Percentiles rank a stretch among this genome's conserved stretches.
Conservation (phyloP, 1,284 basidiomycete species). For the Fomitopsis palustris region DNA sequence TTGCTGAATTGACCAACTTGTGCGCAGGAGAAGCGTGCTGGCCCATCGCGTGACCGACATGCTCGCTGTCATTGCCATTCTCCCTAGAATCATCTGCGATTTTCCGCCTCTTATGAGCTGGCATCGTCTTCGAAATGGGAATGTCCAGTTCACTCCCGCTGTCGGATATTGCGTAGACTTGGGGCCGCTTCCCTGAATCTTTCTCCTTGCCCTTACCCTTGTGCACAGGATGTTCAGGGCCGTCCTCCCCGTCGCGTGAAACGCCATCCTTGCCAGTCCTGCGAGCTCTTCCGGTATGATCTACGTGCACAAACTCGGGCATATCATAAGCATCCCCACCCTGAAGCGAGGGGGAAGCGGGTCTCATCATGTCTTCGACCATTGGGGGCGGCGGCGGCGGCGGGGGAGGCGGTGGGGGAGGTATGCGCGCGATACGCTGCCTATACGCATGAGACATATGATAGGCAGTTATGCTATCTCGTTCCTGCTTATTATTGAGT, state of each 20-base stretch:
- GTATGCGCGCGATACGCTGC: constrained; percentile 59
- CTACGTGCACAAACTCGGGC: constrained; percentile 17
- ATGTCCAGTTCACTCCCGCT: constrained; percentile 49
- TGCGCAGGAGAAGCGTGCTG: constrained; percentile 20
- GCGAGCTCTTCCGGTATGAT: not conserved
- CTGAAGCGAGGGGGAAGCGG: constrained; percentile 15
- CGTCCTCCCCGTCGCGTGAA: constrained; percentile 41
- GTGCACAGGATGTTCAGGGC: constrained; percentile 17
- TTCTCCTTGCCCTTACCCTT: constrained; percentile 42
- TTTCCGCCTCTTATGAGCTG: constrained; percentile 50
- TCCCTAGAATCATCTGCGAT: constrained; percentile 34
- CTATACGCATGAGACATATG: constrained; percentile 64
- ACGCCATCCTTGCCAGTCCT: constrained; percentile 32
- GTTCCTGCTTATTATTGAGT: constrained; percentile 45
- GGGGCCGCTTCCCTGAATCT: constrained; percentile 43
- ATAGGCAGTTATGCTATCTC: constrained; percentile 58
- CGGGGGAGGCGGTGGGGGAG: constrained; percentile 49
- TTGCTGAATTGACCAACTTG: constrained; percentile 25
- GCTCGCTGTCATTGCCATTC: constrained; percentile 41
- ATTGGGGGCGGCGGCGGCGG: constrained; percentile 36
- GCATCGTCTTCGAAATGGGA: constrained; percentile 32
- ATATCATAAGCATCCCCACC: constrained; percentile 21
- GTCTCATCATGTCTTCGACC: constrained; percentile 38
- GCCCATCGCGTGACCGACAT: constrained; percentile 18
- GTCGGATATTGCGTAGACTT: constrained; percentile 46